Evolutionary conservation across 2,329 filamentous ascomycete species (phyloP).

Genomic region (Beauveria pseudobassiana): DNA sequence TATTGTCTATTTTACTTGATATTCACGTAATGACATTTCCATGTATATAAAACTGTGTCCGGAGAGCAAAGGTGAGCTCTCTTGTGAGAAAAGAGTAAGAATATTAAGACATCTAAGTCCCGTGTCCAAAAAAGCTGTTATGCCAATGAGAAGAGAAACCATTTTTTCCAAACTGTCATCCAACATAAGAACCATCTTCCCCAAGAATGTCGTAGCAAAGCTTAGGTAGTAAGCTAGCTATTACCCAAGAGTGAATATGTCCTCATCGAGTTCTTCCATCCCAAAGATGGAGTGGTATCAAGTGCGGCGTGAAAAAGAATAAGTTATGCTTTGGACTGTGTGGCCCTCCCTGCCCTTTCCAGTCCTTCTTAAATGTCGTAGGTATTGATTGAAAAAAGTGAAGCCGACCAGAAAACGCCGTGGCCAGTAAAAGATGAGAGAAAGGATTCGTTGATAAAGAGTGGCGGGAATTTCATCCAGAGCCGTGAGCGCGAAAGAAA

Average conservation of each 20-base stretch:
- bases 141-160: conserved; percentile 5
- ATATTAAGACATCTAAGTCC: neutral
- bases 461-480: neutral
- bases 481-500: neutral
- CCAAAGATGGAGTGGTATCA: neutral
- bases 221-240: neutral
- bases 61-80: neutral
- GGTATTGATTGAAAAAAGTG: neutral
- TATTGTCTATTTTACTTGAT: neutral
- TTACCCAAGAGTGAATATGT: neutral
- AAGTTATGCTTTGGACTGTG: neutral
- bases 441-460: neutral
- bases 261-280: neutral
- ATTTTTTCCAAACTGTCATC: neutral
- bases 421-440: neutral
- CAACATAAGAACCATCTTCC: neutral
- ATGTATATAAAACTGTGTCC: neutral
- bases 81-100: neutral
- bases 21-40: neutral
- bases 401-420: conserved; percentile 1
- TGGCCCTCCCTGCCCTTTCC: neutral
- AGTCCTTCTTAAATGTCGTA: neutral
- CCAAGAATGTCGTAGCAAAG: neutral
- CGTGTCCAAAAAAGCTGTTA: neutral
- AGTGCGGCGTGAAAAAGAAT: neutral